Base-by-base conservation (phyloP, 2,329 filamentous ascomycete species). In the Alternaria sp. region DNA sequence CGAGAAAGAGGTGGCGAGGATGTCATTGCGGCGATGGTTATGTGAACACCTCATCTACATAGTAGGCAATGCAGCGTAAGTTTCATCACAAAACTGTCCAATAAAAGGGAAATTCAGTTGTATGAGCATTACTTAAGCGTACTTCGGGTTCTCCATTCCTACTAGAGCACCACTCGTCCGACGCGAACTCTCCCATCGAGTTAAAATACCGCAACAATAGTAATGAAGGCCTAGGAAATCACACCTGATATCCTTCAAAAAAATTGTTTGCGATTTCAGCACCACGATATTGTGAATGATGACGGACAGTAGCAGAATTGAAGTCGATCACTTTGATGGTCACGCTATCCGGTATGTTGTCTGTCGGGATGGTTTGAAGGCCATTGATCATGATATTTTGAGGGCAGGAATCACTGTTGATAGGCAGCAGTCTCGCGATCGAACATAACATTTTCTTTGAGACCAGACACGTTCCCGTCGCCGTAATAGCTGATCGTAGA, bases 311-410 rank as follows among this genome's bases (percentile, higher is more conserved):
- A 8, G 52, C 13, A 17, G 36, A 5, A 5, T 56, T 57, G 33
- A 54, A 52, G 24, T 58, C 58, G 13, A 61, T 45, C 6, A 54
- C 21, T 37, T 49, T 61, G 28, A 61, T n/a, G 5, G 29, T 6
- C 9, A 54, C n/a, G 4, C 13, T 31, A 24, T 34, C 28, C 2
- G 26, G n/a, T n/a, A 36, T 1, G 5, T 42, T 14, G 5, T 28
- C 13, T 21, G 17, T 0, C 1, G 24, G 29, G 1, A 31, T 13
- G 39, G 50, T 26, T 1, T 17, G 28, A 28, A 26, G 8, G 4
- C 49, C 56, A 5, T 36, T 11, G 8, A 64, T 2, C 11, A 65
- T 62, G 34, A 62, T 45, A 21, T 65, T 65, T 3, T 59, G 59
- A 23, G 62, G 54, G 9, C 17, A 42, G 3, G 51, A 40, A 13